Evolutionary conservation across 1,139 yeast species (phyloP).

Genomic region (Taphrina flavorubra): DNA sequence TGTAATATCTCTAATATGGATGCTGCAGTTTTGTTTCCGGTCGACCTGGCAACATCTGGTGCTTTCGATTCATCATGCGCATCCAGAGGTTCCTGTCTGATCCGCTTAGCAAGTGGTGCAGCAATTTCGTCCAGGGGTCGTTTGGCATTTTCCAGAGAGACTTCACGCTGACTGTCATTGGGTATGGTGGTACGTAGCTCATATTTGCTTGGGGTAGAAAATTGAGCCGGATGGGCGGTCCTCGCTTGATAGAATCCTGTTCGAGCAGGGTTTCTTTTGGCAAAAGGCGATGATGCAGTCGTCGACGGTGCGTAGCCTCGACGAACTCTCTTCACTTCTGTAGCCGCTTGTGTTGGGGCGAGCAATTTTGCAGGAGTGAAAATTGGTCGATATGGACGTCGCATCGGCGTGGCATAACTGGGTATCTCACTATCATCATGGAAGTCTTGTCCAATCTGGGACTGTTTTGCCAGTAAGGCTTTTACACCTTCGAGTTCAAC

Average conservation of each 20-base stretch:
- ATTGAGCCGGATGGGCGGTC: slow-evolving; percentile 2
- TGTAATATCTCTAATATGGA: slow-evolving; percentile 34
- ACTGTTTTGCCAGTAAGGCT: slow-evolving; percentile 56
- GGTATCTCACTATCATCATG: background rate
- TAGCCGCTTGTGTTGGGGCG: slow-evolving; percentile 7
- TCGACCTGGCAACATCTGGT: background rate
- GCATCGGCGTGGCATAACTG: slow-evolving; percentile 20
- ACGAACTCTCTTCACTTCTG: slow-evolving; percentile 18
- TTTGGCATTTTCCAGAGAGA: slow-evolving; percentile 12
- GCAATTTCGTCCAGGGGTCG: slow-evolving; percentile 34
- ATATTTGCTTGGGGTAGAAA: slow-evolving; percentile 15
- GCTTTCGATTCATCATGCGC: background rate
- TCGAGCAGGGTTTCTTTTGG: slow-evolving; percentile 23
- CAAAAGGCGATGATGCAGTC: slow-evolving; percentile 27
- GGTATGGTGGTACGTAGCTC: slow-evolving; percentile 12
- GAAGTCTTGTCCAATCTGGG: background rate
- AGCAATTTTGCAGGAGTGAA: slow-evolving; percentile 26
- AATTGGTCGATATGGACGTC: slow-evolving; percentile 30
- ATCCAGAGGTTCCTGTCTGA: slow-evolving; percentile 1
- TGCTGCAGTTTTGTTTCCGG: slow-evolving; percentile 36
- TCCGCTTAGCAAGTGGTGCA: slow-evolving; percentile 36
- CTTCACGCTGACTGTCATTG: background rate
- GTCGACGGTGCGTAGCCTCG: slow-evolving; percentile 20
- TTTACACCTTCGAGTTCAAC: slow-evolving; percentile 85
- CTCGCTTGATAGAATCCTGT: slow-evolving; percentile 17